These are phyloP conservation scores for Candida sp. DNA, from an alignment of 1,139 yeast genomes.

Conservation along the genomic window DNA sequence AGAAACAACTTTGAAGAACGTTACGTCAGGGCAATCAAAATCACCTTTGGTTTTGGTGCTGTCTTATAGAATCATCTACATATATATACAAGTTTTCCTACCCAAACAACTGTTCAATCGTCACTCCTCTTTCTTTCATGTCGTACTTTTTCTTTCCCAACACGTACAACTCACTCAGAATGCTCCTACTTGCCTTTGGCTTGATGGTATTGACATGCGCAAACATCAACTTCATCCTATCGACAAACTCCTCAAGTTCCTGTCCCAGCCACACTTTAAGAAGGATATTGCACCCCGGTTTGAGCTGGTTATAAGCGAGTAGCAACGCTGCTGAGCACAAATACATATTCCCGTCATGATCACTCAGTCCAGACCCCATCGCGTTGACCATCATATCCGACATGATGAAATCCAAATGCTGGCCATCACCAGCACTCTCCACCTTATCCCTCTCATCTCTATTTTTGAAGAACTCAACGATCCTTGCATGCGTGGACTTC, in stretches of 20 bases:
- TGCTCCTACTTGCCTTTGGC: constrained; percentile 42
- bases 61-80: constrained; percentile 46
- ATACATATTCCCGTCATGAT: constrained; percentile 52
- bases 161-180: constrained; percentile 45
- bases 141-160: constrained; percentile 28
- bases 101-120: constrained; percentile 3
- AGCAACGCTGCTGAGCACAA: constrained; percentile 43
- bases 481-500: constrained; percentile 33
- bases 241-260: constrained; percentile 34
- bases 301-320: constrained; percentile 31
- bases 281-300: constrained; percentile 36
- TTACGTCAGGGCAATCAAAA: constrained; percentile 84
- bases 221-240: constrained; percentile 31
- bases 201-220: constrained; percentile 35
- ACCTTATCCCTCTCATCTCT: neutral
- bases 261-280: constrained; percentile 49
- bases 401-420: constrained; percentile 33
- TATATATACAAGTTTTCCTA: constrained; percentile 2
- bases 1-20: constrained; percentile 86
- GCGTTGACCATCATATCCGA: constrained; percentile 58
- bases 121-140: constrained; percentile 3
- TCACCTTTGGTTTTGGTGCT: constrained; percentile 95
- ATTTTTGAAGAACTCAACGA: constrained; percentile 23
- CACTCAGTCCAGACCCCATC: constrained; percentile 45
- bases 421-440: constrained; percentile 1